Evolutionary conservation across 2,329 filamentous ascomycete species (phyloP), one percentile per base, ranked within the genome.

Genomic region (Paramyrothecium roridum): DNA sequence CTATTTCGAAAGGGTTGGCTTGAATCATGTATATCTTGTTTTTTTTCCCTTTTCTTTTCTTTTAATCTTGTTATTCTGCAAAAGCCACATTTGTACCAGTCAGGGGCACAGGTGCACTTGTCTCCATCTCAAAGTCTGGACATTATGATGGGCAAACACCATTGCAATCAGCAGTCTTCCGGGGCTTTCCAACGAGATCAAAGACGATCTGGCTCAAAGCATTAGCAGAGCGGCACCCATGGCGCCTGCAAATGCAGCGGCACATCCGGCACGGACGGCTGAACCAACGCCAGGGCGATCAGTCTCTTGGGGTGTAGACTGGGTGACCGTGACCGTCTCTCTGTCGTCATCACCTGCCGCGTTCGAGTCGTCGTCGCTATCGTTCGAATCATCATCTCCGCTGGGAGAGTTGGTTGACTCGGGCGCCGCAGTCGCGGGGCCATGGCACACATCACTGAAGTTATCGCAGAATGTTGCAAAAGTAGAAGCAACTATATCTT

Each of bases 401-500:
- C 10, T 50, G 3, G 22, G 21, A 33, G 16, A 3, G 37, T 22
- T 22, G 49, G 6, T 30, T 30, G 26, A 30, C 26, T 50, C 46
- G 22, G 53, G 54, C 12, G 57, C 49, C 13, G 59, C 60, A 4
- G 57, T 52, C 48, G 26, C 51, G 34, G 52, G 49, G 40, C 34
- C 52, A 6, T 59, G 52, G 54, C 69, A 71, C 22, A 59, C 69
- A 30, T 68, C 62, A 54, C 58, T 64, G 52, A 65, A 70, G 20
- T 60, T 60, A 3, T 69, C 56, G 57, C 69, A 71, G 57, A 67
- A 67, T 17, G 59, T 65, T 20, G 65, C 65, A 49, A 69, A 67
- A 16, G 58, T 62, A 37, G 57, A 55, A 55, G 69, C 69, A 50
- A 68, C 69, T 71, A 46, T 12, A 6, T 13, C 12, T 7, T 52